Conservation (phyloP, 2,329 filamentous ascomycete species). For the Tolypocladium inflatum region DNA sequence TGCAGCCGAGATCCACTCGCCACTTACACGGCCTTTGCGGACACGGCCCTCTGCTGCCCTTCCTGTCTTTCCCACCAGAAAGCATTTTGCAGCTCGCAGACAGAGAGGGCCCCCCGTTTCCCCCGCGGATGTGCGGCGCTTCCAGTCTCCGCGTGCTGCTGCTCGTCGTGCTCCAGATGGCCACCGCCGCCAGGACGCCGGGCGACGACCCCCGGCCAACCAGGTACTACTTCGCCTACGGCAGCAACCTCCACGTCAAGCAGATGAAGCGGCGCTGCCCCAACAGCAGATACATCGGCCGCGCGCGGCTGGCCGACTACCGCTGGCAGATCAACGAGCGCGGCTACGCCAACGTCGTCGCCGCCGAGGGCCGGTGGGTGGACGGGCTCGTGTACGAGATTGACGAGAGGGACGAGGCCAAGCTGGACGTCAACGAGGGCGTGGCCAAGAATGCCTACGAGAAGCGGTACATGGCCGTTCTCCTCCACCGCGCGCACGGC, state of each 20-base stretch:
- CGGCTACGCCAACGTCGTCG: constrained; percentile 33
- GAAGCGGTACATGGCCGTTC: constrained; percentile 22
- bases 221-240: constrained; percentile 36
- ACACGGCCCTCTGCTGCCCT: not conserved
- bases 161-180: constrained; percentile 8
- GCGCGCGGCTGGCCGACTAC: constrained; percentile 26
- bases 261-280: constrained; percentile 36
- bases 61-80: not conserved
- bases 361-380: constrained; percentile 22
- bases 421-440: constrained; percentile 30
- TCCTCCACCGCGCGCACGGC: constrained; percentile 21
- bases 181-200: not conserved
- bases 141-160: not conserved
- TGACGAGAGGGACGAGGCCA: constrained; percentile 23
- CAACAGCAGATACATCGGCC: constrained; percentile 27
- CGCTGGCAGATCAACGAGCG: constrained; percentile 38
- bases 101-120: not conserved
- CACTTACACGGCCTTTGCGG: not conserved
- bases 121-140: not conserved
- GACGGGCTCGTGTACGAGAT: constrained; percentile 33
- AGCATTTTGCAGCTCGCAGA: not conserved
- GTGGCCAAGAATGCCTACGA: constrained; percentile 28
- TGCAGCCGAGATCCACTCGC: constrained; percentile 2
- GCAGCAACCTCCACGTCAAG: constrained; percentile 33
- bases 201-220: constrained; percentile 10